These are phyloP conservation scores for Verticillium dahliae DNA, from an alignment of 2,329 filamentous ascomycete genomes.

Conservation along the genomic window DNA sequence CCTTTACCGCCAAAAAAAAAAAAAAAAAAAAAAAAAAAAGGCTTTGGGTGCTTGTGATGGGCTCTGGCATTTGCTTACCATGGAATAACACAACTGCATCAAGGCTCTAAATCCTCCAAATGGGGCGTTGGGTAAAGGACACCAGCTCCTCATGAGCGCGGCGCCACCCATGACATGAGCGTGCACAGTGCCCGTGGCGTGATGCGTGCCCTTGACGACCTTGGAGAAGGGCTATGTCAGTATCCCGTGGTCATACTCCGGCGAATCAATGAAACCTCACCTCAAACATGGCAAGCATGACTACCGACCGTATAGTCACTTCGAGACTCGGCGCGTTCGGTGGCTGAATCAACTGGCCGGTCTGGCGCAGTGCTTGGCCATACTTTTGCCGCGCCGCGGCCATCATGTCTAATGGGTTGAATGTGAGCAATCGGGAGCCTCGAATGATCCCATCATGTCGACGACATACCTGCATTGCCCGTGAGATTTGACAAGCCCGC, in stretches of 20 bases:
- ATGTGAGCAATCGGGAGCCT: not conserved
- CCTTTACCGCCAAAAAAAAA: not conserved
- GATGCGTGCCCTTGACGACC: constrained; percentile 39
- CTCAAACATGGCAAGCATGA: constrained; percentile 57
- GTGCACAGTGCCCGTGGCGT: constrained; percentile 43
- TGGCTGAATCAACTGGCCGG: constrained; percentile 31
- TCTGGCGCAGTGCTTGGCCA: constrained; percentile 42
- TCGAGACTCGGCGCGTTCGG: constrained; percentile 26
- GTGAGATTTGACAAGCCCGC: constrained; percentile 50
- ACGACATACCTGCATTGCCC: constrained; percentile 24
- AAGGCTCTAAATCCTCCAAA: constrained; percentile 43
- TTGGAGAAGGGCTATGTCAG: constrained; percentile 9
- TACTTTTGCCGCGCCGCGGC: constrained; percentile 45
- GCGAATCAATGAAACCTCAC: constrained; percentile 24
- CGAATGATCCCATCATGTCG: not conserved
- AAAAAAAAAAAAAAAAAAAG: no score
- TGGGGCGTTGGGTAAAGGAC: constrained; percentile 28
- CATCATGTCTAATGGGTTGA: constrained; percentile 25
- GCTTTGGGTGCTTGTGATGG: not conserved
- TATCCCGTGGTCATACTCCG: not conserved
- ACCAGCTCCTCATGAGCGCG: constrained; percentile 44
- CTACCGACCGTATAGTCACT: constrained; percentile 43
- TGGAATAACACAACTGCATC: constrained; percentile 48
- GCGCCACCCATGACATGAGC: constrained; percentile 54
- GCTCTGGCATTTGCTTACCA: constrained; percentile 30